Evolutionary conservation across 225 moss, liverwort and hornwort genomes (phyloP).

Genomic region (Bryoerythrophyllum caledonicum): DNA sequence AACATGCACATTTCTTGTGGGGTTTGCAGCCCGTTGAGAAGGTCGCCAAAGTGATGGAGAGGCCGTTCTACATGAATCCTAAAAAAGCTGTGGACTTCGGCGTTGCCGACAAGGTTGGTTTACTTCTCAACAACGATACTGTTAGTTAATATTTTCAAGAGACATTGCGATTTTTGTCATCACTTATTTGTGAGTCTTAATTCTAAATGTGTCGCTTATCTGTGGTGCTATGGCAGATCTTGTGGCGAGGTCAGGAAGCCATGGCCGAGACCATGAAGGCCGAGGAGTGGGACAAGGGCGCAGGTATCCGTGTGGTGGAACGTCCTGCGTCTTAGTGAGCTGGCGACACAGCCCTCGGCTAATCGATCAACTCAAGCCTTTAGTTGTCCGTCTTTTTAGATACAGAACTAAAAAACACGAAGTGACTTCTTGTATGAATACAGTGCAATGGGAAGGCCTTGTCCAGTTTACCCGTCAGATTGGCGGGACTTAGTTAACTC

Average conservation of each 20-base stretch:
- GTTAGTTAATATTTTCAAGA: not conserved
- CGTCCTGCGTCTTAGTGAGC: conserved; percentile 59
- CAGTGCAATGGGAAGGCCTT: conserved; percentile 13
- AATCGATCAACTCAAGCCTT: conserved; percentile 8
- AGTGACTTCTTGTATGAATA: conserved; percentile 33
- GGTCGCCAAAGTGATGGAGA: conserved; percentile 96
- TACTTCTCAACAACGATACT: not conserved
- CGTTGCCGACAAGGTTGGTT: conserved; percentile 91
- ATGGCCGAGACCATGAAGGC: conserved; percentile 96
- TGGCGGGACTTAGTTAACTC: not conserved
- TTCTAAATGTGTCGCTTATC: not conserved
- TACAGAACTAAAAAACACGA: conserved; percentile 12
- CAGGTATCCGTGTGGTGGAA: conserved; percentile 97
- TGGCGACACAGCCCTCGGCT: conserved; percentile 32
- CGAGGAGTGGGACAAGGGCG: conserved; percentile 97
- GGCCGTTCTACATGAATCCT: conserved; percentile 99
- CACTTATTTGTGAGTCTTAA: not conserved
- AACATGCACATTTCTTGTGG: not conserved
- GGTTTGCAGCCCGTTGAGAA: conserved; percentile 82
- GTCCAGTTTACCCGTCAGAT: conserved; percentile 20
- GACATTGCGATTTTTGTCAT: not conserved
- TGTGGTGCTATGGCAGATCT: conserved; percentile 53
- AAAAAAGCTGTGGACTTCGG: conserved; percentile 97
- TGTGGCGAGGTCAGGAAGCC: conserved; percentile 99
- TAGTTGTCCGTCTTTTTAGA: conserved; percentile 15